Conservation (phyloP, 164 flowering plant species). For the Euptelea pleiosperma region DNA sequence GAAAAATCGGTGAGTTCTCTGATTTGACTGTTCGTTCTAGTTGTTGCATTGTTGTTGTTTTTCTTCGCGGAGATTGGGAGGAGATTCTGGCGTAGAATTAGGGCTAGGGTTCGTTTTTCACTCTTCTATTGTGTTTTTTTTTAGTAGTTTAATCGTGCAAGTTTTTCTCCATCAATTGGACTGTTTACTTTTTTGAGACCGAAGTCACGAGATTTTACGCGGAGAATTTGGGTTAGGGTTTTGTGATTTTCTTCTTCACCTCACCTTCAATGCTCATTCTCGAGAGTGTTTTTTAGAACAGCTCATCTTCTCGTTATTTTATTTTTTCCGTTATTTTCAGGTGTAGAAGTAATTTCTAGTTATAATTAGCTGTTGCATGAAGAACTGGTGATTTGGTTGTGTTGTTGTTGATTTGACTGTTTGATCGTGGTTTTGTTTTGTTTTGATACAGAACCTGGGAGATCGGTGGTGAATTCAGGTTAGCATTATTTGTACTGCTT, state of each 20-base stretch:
- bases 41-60: too few relatives aligned
- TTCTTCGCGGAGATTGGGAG: too few relatives aligned
- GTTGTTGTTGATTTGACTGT: neutral
- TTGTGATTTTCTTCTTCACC: neutral
- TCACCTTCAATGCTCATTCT: too few relatives aligned
- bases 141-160: neutral
- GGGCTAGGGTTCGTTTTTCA: constrained; percentile 3
- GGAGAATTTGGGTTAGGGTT: neutral
- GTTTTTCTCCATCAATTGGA: neutral
- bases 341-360: neutral
- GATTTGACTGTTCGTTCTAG: too few relatives aligned
- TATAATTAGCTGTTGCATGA: neutral
- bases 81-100: constrained; percentile 1
- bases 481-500: neutral
- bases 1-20: too few relatives aligned
- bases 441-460: constrained; percentile 10
- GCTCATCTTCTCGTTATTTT: too few relatives aligned
- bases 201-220: neutral
- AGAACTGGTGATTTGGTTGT: neutral
- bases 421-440: neutral
- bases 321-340: neutral
- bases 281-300: too few relatives aligned
- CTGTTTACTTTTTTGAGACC: neutral
- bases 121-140: neutral
- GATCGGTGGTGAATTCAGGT: neutral